These are phyloP conservation scores for Aspergillus phoenicis DNA, from an alignment of 2,329 filamentous ascomycete species.

Conservation along the genomic window DNA sequence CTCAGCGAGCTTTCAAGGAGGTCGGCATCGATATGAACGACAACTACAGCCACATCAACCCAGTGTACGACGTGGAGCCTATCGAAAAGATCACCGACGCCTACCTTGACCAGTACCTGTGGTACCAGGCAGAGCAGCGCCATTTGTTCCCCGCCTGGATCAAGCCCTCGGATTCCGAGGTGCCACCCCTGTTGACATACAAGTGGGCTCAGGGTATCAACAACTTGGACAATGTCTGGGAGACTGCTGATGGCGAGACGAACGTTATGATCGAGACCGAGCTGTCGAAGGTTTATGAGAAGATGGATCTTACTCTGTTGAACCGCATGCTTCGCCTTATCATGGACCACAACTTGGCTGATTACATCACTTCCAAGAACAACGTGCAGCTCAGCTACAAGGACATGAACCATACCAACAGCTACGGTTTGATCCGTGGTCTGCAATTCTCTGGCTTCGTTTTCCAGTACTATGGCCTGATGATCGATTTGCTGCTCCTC, in stretches of 20 bases:
- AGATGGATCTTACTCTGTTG: constrained; percentile 93
- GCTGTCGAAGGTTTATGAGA: constrained; percentile 98
- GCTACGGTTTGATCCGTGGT: constrained; percentile 96
- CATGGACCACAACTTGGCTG: constrained; percentile 99
- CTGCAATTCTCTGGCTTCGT: constrained; percentile 98
- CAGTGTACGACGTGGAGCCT: constrained; percentile 97
- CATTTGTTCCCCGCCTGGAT: constrained; percentile 98
- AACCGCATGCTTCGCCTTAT: constrained; percentile 91
- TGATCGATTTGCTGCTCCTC: constrained; percentile 88
- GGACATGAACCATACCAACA: constrained; percentile 99
- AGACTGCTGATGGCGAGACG: constrained; percentile 89
- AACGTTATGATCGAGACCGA: constrained; percentile 99
- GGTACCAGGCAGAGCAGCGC: constrained; percentile 98
- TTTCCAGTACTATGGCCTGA: constrained; percentile 97
- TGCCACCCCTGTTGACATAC: constrained; percentile 90
- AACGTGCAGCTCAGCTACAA: constrained; percentile 99
- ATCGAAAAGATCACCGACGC: constrained; percentile 99
- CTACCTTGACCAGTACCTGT: constrained; percentile 96
- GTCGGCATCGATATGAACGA: constrained; percentile 99
- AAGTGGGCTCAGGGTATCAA: constrained; percentile 99
- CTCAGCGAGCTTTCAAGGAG: constrained; percentile 97
- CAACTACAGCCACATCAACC: constrained; percentile 98
- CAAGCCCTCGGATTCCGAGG: constrained; percentile 97
- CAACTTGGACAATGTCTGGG: constrained; percentile 94
- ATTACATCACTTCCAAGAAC: constrained; percentile 99